Evolutionary conservation across 345 rosid genomes (phyloP).

Genomic region (Ailanthus altissimus): DNA sequence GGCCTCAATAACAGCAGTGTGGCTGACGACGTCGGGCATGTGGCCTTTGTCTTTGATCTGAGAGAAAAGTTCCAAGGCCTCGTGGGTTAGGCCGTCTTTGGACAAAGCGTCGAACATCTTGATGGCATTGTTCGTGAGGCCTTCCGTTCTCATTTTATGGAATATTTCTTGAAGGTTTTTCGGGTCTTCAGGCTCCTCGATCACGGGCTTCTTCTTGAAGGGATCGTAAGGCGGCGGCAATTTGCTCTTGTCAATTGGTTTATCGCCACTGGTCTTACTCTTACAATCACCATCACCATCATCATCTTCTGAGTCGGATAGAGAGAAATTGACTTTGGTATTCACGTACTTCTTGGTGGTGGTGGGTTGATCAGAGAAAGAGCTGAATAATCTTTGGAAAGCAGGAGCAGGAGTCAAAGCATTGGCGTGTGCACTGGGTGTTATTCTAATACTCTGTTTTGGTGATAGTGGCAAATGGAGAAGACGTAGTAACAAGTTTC

Average conservation of each 20-base stretch:
- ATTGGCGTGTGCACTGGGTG: too few species aligned
- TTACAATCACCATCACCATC: slow-evolving; percentile 15
- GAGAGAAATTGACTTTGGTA: slow-evolving; percentile 72
- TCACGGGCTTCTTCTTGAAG: slow-evolving; percentile 46
- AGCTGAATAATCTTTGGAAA: slow-evolving; percentile 17
- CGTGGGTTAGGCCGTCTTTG: slow-evolving; percentile 70
- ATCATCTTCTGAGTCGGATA: slow-evolving; percentile 47
- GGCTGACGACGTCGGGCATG: slow-evolving; percentile 74
- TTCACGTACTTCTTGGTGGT: slow-evolving; percentile 29
- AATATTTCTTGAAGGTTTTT: slow-evolving; percentile 62
- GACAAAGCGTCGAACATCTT: slow-evolving; percentile 91
- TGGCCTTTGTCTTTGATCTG: slow-evolving; percentile 65
- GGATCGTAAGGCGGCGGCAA: slow-evolving; percentile 76
- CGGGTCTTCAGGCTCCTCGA: slow-evolving; percentile 62
- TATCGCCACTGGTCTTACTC: neutral
- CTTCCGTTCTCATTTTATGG: slow-evolving; percentile 62
- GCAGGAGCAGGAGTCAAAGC: neutral
- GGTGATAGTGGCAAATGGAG: neutral
- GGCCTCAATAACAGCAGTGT: slow-evolving; percentile 75
- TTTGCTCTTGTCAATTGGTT: slow-evolving; percentile 26
- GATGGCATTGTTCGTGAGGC: slow-evolving; percentile 55
- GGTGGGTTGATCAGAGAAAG: slow-evolving; percentile 19
- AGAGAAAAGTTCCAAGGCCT: slow-evolving; percentile 69
- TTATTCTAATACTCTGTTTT: neutral
- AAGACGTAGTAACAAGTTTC: neutral